These are phyloP conservation scores for Fusarium sp. DNA, from an alignment of 2,329 filamentous ascomycete species.

Conservation along the genomic window DNA sequence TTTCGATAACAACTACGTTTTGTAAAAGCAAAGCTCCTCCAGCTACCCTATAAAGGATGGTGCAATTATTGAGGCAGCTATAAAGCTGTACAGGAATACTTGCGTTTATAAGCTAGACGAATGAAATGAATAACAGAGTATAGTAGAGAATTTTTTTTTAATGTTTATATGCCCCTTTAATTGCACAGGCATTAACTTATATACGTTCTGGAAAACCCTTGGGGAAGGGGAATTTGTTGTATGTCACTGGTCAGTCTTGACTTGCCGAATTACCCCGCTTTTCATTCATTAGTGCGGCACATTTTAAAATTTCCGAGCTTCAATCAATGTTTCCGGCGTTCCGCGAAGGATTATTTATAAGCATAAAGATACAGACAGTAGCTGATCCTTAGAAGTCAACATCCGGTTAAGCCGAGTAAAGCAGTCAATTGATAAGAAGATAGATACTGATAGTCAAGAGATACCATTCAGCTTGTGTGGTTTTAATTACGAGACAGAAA, in stretches of 20 bases:
- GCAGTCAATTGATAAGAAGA: not conserved
- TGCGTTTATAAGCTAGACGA: too few relatives aligned
- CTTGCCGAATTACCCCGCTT: not conserved
- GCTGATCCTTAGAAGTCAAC: not conserved
- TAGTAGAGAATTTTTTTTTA: too few relatives aligned
- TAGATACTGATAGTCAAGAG: not conserved
- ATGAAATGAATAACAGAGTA: too few relatives aligned
- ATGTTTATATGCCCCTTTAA: accelerated
- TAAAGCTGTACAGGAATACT: too few relatives aligned
- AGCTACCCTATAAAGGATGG: too few relatives aligned
- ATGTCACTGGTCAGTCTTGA: not conserved
- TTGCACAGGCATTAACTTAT: not conserved
- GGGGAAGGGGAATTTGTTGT: too few relatives aligned
- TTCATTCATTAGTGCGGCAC: not conserved
- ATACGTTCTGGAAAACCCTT: not conserved
- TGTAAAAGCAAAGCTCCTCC: too few relatives aligned
- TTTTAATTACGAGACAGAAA: not conserved
- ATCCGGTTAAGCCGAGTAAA: too few relatives aligned
- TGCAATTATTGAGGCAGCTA: too few relatives aligned
- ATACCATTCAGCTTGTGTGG: not conserved
- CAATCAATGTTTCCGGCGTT: not conserved
- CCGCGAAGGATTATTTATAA: not conserved
- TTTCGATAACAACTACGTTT: too few relatives aligned
- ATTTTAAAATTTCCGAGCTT: not conserved
- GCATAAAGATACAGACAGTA: not conserved